Conservation (phyloP, 495 filamentous ascomycete species). For the Thermothielavioides terrestris region DNA sequence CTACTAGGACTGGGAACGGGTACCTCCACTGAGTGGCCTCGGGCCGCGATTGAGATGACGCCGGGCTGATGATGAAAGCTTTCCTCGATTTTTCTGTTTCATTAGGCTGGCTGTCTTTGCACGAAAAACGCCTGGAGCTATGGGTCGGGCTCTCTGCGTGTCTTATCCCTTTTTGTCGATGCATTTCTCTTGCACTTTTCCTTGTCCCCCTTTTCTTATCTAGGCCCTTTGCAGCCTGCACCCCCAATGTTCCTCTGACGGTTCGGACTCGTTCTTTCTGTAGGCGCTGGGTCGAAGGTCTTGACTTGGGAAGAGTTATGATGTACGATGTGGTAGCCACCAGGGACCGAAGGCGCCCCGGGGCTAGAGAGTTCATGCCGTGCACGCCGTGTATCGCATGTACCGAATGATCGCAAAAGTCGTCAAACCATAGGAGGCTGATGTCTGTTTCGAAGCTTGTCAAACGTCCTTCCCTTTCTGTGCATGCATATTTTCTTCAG, state of each 20-base stretch:
- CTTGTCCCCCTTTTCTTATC: neutral
- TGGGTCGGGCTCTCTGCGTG: neutral
- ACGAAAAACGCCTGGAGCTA: neutral
- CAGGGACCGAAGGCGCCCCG: too few species aligned
- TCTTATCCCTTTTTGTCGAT: neutral
- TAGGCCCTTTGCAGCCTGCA: neutral
- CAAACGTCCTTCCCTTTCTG: too few species aligned
- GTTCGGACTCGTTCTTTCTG: neutral
- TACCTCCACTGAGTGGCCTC: neutral
- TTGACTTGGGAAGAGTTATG: neutral
- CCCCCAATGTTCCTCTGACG: neutral
- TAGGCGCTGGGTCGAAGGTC: neutral
- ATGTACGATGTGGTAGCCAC: neutral
- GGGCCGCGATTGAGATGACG: neutral
- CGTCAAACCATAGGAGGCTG: too few species aligned
- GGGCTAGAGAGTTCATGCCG: too few species aligned
- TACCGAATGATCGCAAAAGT: too few species aligned
- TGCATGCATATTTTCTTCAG: too few species aligned
- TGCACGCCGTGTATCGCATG: too few species aligned
- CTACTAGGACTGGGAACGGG: slow-evolving; percentile 22
- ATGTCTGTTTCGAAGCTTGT: too few species aligned
- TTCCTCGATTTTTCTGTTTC: neutral
- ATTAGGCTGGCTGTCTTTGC: neutral
- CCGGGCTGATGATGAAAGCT: neutral
- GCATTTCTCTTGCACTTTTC: too few species aligned